Base-by-base conservation (phyloP, 805 yeast genomes). In the Cyberlindnera petersonii region DNA sequence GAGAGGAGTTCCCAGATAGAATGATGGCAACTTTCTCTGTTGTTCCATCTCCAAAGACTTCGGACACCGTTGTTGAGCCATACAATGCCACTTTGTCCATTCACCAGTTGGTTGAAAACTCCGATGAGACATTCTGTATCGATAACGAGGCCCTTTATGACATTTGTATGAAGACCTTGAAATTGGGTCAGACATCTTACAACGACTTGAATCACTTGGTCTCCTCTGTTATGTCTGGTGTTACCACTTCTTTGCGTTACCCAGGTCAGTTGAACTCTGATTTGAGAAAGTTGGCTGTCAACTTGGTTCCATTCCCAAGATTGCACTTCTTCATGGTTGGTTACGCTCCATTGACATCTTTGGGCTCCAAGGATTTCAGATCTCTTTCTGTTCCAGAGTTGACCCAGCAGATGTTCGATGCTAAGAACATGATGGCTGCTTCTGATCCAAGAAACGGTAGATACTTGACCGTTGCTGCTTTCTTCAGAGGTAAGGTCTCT, bases 251-350 rank as follows among this genome's bases (percentile, higher is more conserved):
- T 17, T 75, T 91, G 65, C 86, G 98, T 71, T 91, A 91, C 61
- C 96, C 88, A 63, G 98, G 98, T 55, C 88, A 96, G 31, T 77
- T 91, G 64, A 91, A 91, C 64, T 98, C 94, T 46, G 98, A 91
- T 68, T 77, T 93, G 63, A 93, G 93, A 69, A 98, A 91, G 69
- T 89, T 91, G 76, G 98, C 94, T 71, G 94, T 98, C 42, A 93
- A 93, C 67, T 75, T 93, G 72, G 98, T 93, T 42, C 98, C 98
- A 60, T 93, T 87, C 72, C 98, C 98, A 69, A 87, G 98, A 74
- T 89, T 93, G 60, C 98, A 93, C 71, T 93, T 93, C 91, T 98
- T 98, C 59, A 80, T 93, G 69, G 98, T 93, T 46, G 87, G 97
- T 38, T 91, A 91, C 63, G 96, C 98, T 16, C 98, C 98, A 50